Evolutionary conservation across 176 grass and related monocot species (phyloP), one percentile per base, ranked within the genome.

Genomic region (Rhynchospora tenuis): DNA sequence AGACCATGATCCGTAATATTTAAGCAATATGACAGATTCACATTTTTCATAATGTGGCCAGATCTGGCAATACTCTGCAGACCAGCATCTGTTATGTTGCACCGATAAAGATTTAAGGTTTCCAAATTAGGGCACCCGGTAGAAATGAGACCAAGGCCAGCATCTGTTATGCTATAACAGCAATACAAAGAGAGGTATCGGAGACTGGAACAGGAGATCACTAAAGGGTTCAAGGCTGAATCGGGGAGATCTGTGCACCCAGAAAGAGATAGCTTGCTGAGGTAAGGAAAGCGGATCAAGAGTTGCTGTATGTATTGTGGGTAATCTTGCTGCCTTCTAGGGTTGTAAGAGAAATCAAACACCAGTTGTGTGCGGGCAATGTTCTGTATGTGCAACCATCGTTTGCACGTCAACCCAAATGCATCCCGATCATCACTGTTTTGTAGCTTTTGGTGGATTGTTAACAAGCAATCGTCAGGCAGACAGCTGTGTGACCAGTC

Each of bases 331-430:
- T 94, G 89, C 73, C 75, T 54, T 88, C 72, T 91, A 81, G 88
- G 87, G 68, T 93, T 88, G 83, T 85, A 94, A 60, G 87, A 89
- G 61, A 79, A 91, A 1, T 91, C 90, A 27, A 94, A 93, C 9
- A 88, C 78, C 64, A 98, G 46, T 79, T 89, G 92, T 81, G 80
- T 91, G 4, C 73, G 81, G 57, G 92, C 83, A 59, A 91, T 85
- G 81, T 94, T 98, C 83, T 87, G 92, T 83, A 98, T 88, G 66
- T 89, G 83, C 81, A 94, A 86, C 92, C 92, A 98, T 81, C 67
- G 90, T 78, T 81, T 92, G 65, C 92, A 98, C 46, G 95, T 94
- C 80, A 94, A 85, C n/a, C 90, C 92, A 88, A 98, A 98, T 66
- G 89, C 85, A 86, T 91, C 91, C 67, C 79, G 88, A 28, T 94